These are phyloP conservation scores for Lactuca sativa DNA, from an alignment of 129 eudicot genomes.

Conservation along the genomic window DNA sequence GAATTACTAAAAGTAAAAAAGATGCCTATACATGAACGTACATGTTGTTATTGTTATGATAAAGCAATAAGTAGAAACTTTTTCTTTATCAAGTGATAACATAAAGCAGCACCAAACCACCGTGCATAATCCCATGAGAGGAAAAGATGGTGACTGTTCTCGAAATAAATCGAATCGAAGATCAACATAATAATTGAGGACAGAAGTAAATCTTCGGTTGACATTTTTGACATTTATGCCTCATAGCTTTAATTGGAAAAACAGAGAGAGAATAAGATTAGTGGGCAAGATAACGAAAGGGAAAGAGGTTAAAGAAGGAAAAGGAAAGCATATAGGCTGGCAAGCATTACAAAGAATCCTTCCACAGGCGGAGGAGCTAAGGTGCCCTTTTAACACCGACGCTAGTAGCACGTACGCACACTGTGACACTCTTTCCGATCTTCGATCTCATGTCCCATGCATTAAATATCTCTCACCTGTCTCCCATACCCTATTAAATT, in stretches of 20 bases:
- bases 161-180: constrained; percentile 6
- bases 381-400: constrained; percentile 12
- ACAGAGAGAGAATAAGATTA: neutral
- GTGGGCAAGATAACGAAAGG: neutral
- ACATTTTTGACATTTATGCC: constrained; percentile 11
- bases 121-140: neutral
- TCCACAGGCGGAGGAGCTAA: neutral
- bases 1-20: neutral
- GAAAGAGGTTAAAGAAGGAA: neutral
- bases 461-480: constrained; percentile 32
- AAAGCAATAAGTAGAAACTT: constrained; percentile 13
- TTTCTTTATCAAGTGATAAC: constrained; percentile 17
- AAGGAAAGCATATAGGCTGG: constrained; percentile 25
- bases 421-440: neutral
- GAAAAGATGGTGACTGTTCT: constrained; percentile 19
- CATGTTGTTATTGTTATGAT: constrained; percentile 3
- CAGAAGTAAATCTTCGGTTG: constrained; percentile 16
- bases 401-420: neutral
- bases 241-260: neutral
- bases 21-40: neutral
- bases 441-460: neutral
- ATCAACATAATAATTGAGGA: constrained; percentile 23
- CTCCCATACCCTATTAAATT: constrained; percentile 22
- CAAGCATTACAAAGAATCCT: constrained; percentile 31
- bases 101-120: constrained; percentile 2